Conservation (phyloP, 2,329 filamentous ascomycete species). For the Emericellopsis atlantica region DNA sequence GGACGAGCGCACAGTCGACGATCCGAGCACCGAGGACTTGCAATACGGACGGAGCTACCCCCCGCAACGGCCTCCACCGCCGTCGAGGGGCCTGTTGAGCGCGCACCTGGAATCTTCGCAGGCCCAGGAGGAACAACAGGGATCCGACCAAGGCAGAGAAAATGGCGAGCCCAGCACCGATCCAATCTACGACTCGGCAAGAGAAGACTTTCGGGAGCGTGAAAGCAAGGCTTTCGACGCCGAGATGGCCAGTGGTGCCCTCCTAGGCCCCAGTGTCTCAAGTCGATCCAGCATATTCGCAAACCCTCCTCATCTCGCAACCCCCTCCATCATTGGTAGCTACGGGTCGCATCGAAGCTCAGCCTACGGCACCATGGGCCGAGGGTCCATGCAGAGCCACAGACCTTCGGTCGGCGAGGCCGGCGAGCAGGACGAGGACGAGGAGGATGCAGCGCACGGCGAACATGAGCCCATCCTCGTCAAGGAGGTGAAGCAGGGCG, state of each 20-base stretch:
- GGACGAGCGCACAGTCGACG: constrained; percentile 14
- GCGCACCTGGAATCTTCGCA: constrained; percentile 34
- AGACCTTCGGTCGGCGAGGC: constrained; percentile 29
- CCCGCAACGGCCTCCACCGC: constrained; percentile 17
- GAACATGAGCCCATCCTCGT: constrained; percentile 69
- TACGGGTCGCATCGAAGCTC: constrained; percentile 42
- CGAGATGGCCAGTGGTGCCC: constrained; percentile 21
- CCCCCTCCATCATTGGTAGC: constrained; percentile 59
- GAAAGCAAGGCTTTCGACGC: constrained; percentile 35
- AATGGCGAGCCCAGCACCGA: constrained; percentile 9
- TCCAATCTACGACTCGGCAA: neutral
- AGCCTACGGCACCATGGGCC: constrained; percentile 39
- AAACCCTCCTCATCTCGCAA: constrained; percentile 47
- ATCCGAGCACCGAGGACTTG: constrained; percentile 14
- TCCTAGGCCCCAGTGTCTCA: constrained; percentile 14
- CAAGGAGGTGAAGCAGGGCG: constrained; percentile 79
- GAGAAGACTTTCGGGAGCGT: constrained; percentile 24
- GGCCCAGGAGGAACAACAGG: constrained; percentile 4
- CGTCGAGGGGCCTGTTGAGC: constrained; percentile 32
- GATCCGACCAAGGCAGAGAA: neutral
- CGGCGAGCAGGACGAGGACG: constrained; percentile 9
- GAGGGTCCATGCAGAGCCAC: constrained; percentile 17
- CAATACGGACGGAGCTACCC: constrained; percentile 28
- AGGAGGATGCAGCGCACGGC: constrained; percentile 27
- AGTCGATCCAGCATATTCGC: constrained; percentile 36